Evolutionary conservation across 1,284 basidiomycete species (phyloP).

Genomic region (Apiotrichum porosum): DNA sequence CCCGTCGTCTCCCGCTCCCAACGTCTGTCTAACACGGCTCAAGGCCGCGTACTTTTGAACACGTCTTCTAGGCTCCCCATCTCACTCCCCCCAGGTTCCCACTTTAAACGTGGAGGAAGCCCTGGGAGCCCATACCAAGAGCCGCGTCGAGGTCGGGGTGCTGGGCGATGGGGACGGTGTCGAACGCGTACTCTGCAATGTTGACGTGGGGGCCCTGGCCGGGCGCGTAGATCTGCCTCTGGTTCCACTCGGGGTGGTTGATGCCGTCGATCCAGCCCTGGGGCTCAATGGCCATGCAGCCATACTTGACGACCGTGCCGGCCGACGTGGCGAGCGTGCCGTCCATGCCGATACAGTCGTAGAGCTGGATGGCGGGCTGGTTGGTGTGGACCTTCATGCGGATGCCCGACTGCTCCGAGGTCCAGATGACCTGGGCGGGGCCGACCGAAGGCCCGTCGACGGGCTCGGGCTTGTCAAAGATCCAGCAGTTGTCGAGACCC

Average conservation of each 20-base stretch:
- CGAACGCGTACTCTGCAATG: slow-evolving; percentile 29
- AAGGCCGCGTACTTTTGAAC: too few species aligned
- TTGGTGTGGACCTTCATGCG: slow-evolving; percentile 29
- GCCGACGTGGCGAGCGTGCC: slow-evolving; percentile 15
- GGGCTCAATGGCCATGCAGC: slow-evolving; percentile 36
- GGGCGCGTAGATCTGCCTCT: slow-evolving; percentile 25
- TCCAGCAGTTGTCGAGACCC: slow-evolving; percentile 38
- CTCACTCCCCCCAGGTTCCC: too few species aligned
- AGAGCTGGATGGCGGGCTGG: slow-evolving; percentile 31
- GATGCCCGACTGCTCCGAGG: slow-evolving; percentile 25
- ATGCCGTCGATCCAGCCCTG: slow-evolving; percentile 30
- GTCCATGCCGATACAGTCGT: slow-evolving; percentile 20
- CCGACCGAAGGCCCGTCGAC: not conserved
- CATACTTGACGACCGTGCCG: slow-evolving; percentile 22
- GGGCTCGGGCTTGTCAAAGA: slow-evolving; percentile 20
- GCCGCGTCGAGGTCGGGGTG: not conserved
- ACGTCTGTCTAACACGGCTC: too few species aligned
- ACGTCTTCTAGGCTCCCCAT: too few species aligned
- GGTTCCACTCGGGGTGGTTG: slow-evolving; percentile 34
- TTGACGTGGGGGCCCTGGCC: slow-evolving; percentile 20
- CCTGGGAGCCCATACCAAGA: not conserved
- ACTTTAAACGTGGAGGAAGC: not conserved
- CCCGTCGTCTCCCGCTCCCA: not conserved
- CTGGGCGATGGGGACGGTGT: slow-evolving; percentile 6
- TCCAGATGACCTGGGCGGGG: slow-evolving; percentile 17